A percentile compares a stretch with the other conserved stretches of the same genome.
Evolutionary conservation across 768 basidiomycete genomes (phyloP).

Genomic region (Mycena alexandri): DNA sequence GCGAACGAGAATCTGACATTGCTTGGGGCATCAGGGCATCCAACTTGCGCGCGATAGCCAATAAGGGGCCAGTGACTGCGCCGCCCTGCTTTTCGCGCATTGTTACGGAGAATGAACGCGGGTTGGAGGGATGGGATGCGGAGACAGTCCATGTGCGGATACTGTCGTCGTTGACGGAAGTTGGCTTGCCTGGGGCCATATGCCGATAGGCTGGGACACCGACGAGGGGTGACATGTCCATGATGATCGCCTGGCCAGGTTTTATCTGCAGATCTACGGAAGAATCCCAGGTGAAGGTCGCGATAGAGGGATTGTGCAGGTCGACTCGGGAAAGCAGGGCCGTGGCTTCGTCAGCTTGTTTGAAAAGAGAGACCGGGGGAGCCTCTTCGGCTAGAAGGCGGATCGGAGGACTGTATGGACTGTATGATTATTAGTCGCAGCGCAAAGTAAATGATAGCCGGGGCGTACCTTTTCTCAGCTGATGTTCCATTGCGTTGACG

Average conservation of each 20-base stretch:
- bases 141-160: constrained; percentile 78
- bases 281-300: constrained; percentile 65
- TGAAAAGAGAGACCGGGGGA: constrained; percentile 43
- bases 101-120: constrained; percentile 58
- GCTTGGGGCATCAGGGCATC: constrained; percentile 54
- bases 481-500: constrained; percentile 54
- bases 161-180: constrained; percentile 68
- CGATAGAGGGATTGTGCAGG: constrained; percentile 62
- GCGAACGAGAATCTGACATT: constrained; percentile 52
- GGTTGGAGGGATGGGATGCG: constrained; percentile 40
- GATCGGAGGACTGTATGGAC: constrained; percentile 74
- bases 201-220: constrained; percentile 63
- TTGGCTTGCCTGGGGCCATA: constrained; percentile 61
- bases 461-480: constrained; percentile 40
- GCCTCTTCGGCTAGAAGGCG: constrained; percentile 64
- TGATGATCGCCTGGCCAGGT: constrained; percentile 66
- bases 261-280: constrained; percentile 49
- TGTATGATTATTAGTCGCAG: constrained; percentile 38
- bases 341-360: constrained; percentile 43
- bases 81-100: constrained; percentile 69
- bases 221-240: constrained; percentile 66
- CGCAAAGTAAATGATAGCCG: background rate
- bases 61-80: constrained; percentile 67
- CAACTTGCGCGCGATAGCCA: constrained; percentile 60
- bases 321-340: constrained; percentile 55